A percentile compares a stretch with the other conserved stretches of the same genome.
phyloP scores from a whole-genome alignment of 164 flowering plant species.

The Aristolochia contorta region DNA sequence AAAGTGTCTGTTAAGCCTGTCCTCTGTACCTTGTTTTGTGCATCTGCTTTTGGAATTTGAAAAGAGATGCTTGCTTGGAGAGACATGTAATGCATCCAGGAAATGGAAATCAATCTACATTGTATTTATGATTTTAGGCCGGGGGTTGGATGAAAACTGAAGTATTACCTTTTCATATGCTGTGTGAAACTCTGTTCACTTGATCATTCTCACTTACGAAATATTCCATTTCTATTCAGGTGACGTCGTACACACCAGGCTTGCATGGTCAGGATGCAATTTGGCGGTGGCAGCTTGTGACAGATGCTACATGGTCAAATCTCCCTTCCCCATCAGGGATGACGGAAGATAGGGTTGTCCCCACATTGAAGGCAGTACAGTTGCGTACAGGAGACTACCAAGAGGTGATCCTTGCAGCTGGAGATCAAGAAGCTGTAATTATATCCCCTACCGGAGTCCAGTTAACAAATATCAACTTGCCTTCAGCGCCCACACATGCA shows the following conservation, averaged over 20 bases:
- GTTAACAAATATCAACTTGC: constrained; percentile 61
- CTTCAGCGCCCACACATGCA: constrained; percentile 81
- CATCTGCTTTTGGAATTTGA: too few species aligned
- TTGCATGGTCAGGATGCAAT: constrained; percentile 82
- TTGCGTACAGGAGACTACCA: constrained; percentile 50
- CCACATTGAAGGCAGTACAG: constrained; percentile 63
- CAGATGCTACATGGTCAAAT: constrained; percentile 93
- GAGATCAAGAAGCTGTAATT: constrained; percentile 84
- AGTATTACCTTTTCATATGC: too few species aligned
- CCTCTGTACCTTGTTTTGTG: too few species aligned
- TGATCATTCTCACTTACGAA: too few species aligned
- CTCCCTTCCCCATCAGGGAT: constrained; percentile 85
- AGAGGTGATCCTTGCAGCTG: constrained; percentile 76
- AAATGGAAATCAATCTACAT: too few species aligned
- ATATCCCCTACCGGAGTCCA: constrained; percentile 82
- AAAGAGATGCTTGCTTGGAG: too few species aligned
- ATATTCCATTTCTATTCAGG: constrained; percentile 22
- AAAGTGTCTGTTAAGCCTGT: too few species aligned
- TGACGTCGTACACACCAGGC: constrained; percentile 84
- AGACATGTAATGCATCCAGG: too few species aligned
- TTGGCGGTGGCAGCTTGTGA: constrained; percentile 90
- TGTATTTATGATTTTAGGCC: too few species aligned
- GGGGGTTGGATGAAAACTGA: too few species aligned
- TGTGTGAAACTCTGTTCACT: too few species aligned
- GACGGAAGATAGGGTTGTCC: constrained; percentile 63